These are phyloP conservation scores for Fusarium zealandicum DNA, from an alignment of 2,329 filamentous ascomycete genomes.

Conservation along the genomic window DNA sequence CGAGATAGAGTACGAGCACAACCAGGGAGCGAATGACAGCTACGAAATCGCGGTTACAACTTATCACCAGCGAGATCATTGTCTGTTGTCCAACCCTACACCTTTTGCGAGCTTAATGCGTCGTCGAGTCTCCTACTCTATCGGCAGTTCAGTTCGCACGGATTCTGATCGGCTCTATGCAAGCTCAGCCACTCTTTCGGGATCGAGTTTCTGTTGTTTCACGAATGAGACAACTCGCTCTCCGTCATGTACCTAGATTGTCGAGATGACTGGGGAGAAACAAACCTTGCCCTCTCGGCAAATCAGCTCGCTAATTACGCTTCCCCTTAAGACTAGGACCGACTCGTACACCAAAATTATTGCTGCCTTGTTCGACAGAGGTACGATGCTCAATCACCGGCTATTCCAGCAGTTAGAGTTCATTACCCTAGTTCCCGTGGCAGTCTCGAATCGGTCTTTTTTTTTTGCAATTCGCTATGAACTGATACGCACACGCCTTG, in stretches of 20 bases:
- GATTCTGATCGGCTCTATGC: slow-evolving; percentile 26
- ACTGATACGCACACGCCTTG: slow-evolving; percentile 30
- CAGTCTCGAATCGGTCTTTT: slow-evolving; percentile 16
- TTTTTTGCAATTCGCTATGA: slow-evolving; percentile 1
- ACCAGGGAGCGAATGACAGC: slow-evolving; percentile 17
- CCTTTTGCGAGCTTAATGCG: not conserved
- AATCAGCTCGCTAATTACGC: too few relatives aligned
- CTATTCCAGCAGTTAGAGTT: slow-evolving; percentile 5
- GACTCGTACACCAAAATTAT: too few relatives aligned
- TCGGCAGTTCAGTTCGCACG: slow-evolving; percentile 24
- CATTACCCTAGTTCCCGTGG: slow-evolving; percentile 10
- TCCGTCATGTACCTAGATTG: too few relatives aligned
- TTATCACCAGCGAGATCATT: slow-evolving; percentile 1
- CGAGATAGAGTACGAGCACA: slow-evolving; percentile 18
- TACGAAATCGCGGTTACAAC: slow-evolving; percentile 1
- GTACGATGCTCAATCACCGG: not conserved
- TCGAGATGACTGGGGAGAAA: too few relatives aligned
- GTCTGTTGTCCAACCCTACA: slow-evolving; percentile 3
- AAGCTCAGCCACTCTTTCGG: slow-evolving; percentile 7
- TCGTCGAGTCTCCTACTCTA: not conserved
- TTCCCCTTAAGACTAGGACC: too few relatives aligned
- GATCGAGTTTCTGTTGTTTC: not conserved
- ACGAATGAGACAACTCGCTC: too few relatives aligned
- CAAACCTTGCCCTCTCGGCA: too few relatives aligned
- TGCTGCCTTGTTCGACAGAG: not conserved